A percentile compares a stretch with the other conserved stretches of the same genome.
phyloP scores from a whole-genome alignment of 352 stramenopile species.

The Globisporangium okanoganense region DNA sequence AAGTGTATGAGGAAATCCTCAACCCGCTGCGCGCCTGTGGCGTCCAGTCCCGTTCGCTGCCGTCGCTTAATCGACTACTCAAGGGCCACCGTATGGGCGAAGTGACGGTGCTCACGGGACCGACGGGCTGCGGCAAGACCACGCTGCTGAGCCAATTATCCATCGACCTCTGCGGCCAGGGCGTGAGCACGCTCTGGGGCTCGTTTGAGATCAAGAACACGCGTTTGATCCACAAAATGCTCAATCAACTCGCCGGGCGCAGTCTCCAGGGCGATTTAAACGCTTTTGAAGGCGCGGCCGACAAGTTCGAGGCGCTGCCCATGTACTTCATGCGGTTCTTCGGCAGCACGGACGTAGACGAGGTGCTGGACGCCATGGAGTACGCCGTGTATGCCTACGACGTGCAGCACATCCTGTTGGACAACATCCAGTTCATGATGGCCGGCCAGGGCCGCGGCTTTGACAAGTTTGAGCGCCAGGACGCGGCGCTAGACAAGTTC shows the following conservation, averaged over 20 bases:
- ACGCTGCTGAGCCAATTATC: constrained; percentile 92
- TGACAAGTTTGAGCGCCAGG: constrained; percentile 89
- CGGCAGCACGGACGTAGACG: constrained; percentile 92
- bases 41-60: constrained; percentile 91
- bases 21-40: constrained; percentile 93
- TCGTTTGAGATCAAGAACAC: constrained; percentile 99
- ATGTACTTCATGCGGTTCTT: constrained; percentile 99
- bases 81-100: constrained; percentile 98
- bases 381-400: constrained; percentile 98
- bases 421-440: constrained; percentile 99
- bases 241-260: constrained; percentile 91
- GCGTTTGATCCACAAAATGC: constrained; percentile 96
- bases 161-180: constrained; percentile 90
- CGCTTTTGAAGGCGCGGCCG: constrained; percentile 72
- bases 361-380: constrained; percentile 98
- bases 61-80: constrained; percentile 92
- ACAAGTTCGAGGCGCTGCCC: constrained; percentile 93
- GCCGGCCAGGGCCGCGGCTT: constrained; percentile 78
- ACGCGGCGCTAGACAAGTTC: constrained; percentile 96
- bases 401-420: constrained; percentile 98
- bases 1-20: constrained; percentile 95
- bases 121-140: constrained; percentile 95
- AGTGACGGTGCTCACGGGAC: constrained; percentile 97
- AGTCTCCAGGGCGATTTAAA: constrained; percentile 68
- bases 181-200: constrained; percentile 98